Evolutionary conservation across 306 rosid genomes (phyloP).

Genomic region (Crataegus laevigata): DNA sequence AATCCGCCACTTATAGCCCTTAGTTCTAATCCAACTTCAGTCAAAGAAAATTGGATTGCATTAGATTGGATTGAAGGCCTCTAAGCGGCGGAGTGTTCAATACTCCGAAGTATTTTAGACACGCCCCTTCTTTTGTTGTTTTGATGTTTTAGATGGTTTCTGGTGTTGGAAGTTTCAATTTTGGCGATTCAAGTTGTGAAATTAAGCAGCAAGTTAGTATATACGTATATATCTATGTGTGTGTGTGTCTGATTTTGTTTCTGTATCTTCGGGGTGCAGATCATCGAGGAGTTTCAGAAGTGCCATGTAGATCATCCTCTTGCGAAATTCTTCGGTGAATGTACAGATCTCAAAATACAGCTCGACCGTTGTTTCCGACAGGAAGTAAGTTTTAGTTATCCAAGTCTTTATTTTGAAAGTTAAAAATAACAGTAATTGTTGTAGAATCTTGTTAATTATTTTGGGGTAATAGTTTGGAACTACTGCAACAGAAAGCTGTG

Average conservation of each 20-base stretch:
- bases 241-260: background rate
- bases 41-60: no score
- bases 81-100: no score
- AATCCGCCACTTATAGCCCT: no score
- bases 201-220: background rate
- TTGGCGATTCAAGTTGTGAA: background rate
- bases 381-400: conserved; percentile 50
- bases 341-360: conserved; percentile 85
- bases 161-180: background rate
- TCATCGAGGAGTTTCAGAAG: conserved; percentile 77
- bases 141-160: background rate
- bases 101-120: no score
- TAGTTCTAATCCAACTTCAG: no score
- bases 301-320: conserved; percentile 77
- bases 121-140: no score
- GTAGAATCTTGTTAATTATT: background rate
- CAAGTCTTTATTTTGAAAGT: background rate
- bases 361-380: conserved; percentile 84
- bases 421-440: background rate
- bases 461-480: background rate
- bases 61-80: no score
- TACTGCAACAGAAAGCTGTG: conserved; percentile 64
- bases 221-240: no score
- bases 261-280: conserved; percentile 22
- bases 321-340: conserved; percentile 75